Conservation (phyloP, 257 asterid species). For the Petunia axillaris region DNA sequence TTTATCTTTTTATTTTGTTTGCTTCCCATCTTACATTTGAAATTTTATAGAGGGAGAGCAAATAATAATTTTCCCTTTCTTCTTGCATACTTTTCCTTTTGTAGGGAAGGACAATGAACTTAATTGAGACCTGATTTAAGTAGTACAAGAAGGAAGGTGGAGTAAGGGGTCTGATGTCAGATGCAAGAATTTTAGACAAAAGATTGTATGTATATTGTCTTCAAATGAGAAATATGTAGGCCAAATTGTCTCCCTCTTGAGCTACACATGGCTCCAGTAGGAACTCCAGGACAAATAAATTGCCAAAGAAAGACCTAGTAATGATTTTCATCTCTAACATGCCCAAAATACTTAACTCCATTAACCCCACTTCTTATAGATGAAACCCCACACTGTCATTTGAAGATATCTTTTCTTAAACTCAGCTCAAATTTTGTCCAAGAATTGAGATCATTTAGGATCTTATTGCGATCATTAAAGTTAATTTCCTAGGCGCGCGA, state of each 20-base stretch:
- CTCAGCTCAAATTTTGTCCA: not conserved
- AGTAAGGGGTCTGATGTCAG: constrained; percentile 12
- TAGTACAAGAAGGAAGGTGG: constrained; percentile 22
- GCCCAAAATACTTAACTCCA: not conserved
- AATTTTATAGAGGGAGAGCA: not conserved
- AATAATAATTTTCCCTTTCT: not conserved
- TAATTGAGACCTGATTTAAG: not conserved
- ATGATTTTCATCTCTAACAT: not conserved
- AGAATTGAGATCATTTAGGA: constrained; percentile 11
- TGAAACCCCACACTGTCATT: constrained; percentile 13
- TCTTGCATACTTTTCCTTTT: not conserved
- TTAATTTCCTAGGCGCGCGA: no score
- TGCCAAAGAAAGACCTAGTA: not conserved
- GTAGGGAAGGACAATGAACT: not conserved
- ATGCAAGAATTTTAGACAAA: constrained; percentile 16
- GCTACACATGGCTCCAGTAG: constrained; percentile 4
- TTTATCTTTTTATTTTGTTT: not conserved
- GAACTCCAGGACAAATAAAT: constrained; percentile 6
- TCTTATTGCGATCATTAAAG: not conserved
- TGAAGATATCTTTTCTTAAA: not conserved
- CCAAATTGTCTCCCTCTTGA: constrained; percentile 24
- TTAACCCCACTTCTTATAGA: constrained; percentile 18
- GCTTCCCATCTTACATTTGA: not conserved
- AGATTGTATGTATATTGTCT: not conserved
- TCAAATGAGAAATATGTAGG: constrained; percentile 25